These are phyloP conservation scores for Phytopythium helicoides DNA, from an alignment of 352 stramenopile species.

Conservation along the genomic window DNA sequence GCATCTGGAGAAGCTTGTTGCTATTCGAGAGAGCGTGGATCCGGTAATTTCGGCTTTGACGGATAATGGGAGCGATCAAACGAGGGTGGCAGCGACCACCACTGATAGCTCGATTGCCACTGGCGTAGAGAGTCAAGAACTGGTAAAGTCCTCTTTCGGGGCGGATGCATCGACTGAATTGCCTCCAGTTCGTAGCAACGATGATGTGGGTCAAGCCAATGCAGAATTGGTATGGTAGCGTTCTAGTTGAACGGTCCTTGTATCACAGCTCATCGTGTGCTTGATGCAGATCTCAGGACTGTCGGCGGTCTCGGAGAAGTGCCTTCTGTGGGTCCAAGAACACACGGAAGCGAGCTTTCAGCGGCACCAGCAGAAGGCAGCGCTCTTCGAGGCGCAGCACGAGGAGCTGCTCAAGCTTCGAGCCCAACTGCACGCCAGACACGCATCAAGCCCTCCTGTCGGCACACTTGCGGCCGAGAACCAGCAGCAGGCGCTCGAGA, in stretches of 20 bases:
- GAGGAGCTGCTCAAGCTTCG: conserved; percentile 41
- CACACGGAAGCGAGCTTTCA: conserved; percentile 45
- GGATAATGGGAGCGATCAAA: too few relatives aligned
- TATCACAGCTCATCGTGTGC: too few relatives aligned
- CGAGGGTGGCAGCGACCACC: too few relatives aligned
- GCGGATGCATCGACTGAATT: too few relatives aligned
- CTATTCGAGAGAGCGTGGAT: conserved; percentile 49
- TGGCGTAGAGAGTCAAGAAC: too few relatives aligned
- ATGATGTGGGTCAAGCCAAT: too few relatives aligned
- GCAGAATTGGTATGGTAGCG: too few relatives aligned
- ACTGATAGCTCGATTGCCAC: too few relatives aligned
- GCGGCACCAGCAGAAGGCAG: conserved; percentile 40
- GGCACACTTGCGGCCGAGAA: conserved; percentile 23
- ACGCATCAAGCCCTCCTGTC: conserved; percentile 2
- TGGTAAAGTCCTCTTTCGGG: too few relatives aligned
- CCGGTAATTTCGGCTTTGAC: too few relatives aligned
- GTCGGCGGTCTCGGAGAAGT: conserved; percentile 43
- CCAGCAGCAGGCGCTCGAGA: conserved; percentile 25
- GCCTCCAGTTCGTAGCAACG: too few relatives aligned
- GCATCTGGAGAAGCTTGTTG: conserved; percentile 58
- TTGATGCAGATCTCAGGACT: conserved; percentile 36
- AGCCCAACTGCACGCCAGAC: conserved; percentile 20
- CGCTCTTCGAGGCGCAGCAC: conserved; percentile 44
- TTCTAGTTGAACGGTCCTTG: too few relatives aligned
- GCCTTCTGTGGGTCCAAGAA: conserved; percentile 50